Conservation (phyloP, 163 green algal genomes). For the Dunaliella salina region DNA sequence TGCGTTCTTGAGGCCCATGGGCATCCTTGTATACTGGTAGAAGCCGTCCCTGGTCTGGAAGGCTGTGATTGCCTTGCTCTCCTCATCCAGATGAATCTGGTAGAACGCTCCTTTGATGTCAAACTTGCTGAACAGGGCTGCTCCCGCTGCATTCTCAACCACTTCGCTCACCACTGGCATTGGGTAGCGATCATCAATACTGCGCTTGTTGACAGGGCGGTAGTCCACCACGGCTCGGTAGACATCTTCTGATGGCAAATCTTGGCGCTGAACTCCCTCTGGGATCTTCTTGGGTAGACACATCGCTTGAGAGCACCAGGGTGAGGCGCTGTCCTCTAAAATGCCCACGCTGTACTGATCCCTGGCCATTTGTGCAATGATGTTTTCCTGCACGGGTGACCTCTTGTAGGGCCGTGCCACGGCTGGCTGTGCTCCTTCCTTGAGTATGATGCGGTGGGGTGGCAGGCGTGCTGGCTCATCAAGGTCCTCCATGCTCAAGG, state of each 20-base stretch:
- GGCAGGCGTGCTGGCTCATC: background rate
- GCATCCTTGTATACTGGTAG: background rate
- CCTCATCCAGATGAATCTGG: background rate
- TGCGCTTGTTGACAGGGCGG: background rate
- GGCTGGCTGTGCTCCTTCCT: background rate
- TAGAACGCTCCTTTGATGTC: background rate
- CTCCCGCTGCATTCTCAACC: background rate
- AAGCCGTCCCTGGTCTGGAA: background rate
- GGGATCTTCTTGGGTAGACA: background rate
- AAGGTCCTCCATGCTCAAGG: background rate
- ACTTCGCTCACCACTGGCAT: background rate
- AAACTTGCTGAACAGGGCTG: background rate
- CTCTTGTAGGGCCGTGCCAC: background rate
- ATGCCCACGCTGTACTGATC: background rate
- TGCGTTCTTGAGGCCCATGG: background rate
- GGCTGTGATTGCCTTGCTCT: background rate
- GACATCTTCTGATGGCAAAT: background rate
- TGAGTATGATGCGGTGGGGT: background rate
- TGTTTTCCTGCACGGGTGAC: background rate
- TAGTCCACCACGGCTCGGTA: background rate
- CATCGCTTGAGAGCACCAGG: background rate
- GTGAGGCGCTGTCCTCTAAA: background rate
- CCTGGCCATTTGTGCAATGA: background rate
- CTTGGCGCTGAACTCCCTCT: background rate
- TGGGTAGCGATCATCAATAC: background rate